These are phyloP conservation scores for Scenedesmus sp. DNA, from an alignment of 163 green algal species.

Conservation along the genomic window DNA sequence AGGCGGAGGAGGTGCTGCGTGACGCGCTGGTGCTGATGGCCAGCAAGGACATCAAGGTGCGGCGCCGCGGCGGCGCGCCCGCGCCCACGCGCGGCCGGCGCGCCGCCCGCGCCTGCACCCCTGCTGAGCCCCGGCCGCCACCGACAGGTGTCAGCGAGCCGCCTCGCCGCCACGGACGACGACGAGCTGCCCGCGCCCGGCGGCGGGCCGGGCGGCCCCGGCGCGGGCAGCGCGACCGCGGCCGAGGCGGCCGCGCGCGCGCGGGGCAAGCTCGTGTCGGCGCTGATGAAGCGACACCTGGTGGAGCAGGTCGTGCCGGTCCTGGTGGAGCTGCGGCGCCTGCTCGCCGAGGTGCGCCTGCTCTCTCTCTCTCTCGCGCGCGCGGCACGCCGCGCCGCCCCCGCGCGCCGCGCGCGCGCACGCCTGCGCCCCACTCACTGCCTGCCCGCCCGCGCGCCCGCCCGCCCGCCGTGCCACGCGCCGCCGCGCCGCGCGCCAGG, in stretches of 20 bases:
- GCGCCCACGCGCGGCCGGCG: not conserved
- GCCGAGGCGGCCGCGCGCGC: conserved; percentile 49
- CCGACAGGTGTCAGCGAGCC: conserved; percentile 41
- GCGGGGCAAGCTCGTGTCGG: conserved; percentile 68
- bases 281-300: conserved; percentile 91
- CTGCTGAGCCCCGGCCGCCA: too few relatives aligned
- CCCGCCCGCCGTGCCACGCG: too few relatives aligned
- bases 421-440: too few relatives aligned
- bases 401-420: too few relatives aligned
- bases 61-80: too few relatives aligned
- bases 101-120: not conserved
- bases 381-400: too few relatives aligned
- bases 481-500: too few relatives aligned
- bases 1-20: conserved; percentile 73
- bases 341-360: conserved; percentile 60
- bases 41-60: conserved; percentile 79
- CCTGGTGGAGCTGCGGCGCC: conserved; percentile 78
- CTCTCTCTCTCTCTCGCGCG: too few relatives aligned
- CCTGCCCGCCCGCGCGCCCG: too few relatives aligned
- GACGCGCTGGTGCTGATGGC: conserved; percentile 84
- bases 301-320: conserved; percentile 84
- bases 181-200: conserved; percentile 42
- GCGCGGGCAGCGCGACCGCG: conserved; percentile 36
- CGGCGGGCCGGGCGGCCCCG: conserved; percentile 48
- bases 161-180: conserved; percentile 52